phyloP scores from a whole-genome alignment of 768 basidiomycete species.

The Xerocomellus chrysenteron region DNA sequence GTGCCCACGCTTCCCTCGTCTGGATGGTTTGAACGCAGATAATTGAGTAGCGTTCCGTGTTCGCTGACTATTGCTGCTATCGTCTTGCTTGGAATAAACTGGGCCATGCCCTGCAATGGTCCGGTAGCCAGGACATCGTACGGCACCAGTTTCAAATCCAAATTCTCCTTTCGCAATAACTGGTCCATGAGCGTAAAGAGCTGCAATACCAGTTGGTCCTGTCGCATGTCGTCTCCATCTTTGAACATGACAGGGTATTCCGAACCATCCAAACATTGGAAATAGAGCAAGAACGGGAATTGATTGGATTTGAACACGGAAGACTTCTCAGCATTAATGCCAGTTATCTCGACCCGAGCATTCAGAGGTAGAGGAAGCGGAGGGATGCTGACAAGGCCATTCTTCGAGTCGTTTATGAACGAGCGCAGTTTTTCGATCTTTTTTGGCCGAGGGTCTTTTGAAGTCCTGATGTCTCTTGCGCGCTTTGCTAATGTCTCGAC shows the following conservation, averaged over 20 bases:
- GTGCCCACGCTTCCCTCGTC: conserved; percentile 95
- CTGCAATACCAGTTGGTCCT: conserved; percentile 97
- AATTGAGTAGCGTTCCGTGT: conserved; percentile 76
- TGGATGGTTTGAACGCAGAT: conserved; percentile 39
- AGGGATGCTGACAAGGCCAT: conserved; percentile 73
- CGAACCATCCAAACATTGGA: conserved; percentile 78
- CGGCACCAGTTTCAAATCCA: conserved; percentile 88
- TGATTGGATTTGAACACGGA: conserved; percentile 98
- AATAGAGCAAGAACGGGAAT: conserved; percentile 86
- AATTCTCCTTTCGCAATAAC: conserved; percentile 87
- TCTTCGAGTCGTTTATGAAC: conserved; percentile 81
- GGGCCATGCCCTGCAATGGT: conserved; percentile 76
- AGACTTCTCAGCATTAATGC: conserved; percentile 89
- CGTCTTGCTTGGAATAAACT: conserved; percentile 95
- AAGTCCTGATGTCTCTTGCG: conserved; percentile 82
- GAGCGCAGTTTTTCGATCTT: conserved; percentile 96
- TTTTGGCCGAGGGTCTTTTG: conserved; percentile 92
- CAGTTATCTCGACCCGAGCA: conserved; percentile 79
- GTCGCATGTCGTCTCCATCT: conserved; percentile 97
- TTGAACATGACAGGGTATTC: conserved; percentile 98
- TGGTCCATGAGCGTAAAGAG: conserved; percentile 98
- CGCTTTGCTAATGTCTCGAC: conserved; percentile 83
- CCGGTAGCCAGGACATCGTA: conserved; percentile 95
- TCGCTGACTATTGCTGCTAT: conserved; percentile 78
- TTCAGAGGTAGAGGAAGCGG: conserved; percentile 89